A percentile compares a stretch with the other conserved stretches of the same genome.
These are phyloP conservation scores for Collybiopsis confluens DNA, from an alignment of 768 basidiomycete species.

Conservation along the genomic window DNA sequence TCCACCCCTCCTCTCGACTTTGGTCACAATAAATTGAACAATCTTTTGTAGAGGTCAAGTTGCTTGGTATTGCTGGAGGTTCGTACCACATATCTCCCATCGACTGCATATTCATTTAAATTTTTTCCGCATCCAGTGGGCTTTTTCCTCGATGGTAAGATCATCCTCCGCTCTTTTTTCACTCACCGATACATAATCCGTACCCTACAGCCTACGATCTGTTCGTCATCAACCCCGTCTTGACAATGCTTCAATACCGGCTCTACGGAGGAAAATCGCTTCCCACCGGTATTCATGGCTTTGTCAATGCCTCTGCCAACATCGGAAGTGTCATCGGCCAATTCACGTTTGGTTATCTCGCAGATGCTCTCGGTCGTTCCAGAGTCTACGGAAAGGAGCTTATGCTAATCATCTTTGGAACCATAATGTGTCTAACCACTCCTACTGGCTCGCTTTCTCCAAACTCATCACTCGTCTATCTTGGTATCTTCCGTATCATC, in stretches of 20 bases:
- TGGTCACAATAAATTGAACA: too few relatives aligned
- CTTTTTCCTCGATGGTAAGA: constrained; percentile 66
- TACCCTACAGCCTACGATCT: constrained; percentile 54
- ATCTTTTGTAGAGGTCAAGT: constrained; percentile 45
- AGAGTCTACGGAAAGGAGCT: constrained; percentile 75
- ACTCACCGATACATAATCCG: neutral
- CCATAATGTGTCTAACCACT: constrained; percentile 62
- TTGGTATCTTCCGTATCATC: constrained; percentile 63
- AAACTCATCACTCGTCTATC: constrained; percentile 51
- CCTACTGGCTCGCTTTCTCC: constrained; percentile 61
- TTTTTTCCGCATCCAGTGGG: constrained; percentile 32
- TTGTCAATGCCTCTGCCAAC: constrained; percentile 64
- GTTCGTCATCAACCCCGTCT: constrained; percentile 68
- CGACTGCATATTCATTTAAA: constrained; percentile 21
- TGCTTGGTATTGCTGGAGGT: constrained; percentile 53
- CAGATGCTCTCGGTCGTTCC: constrained; percentile 66
- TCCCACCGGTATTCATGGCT: constrained; percentile 53
- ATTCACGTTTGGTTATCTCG: constrained; percentile 60
- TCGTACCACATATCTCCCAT: neutral
- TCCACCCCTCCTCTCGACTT: constrained; percentile 31
- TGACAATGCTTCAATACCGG: constrained; percentile 65
- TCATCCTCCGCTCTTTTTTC: neutral
- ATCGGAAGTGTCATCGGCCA: constrained; percentile 73
- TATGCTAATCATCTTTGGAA: constrained; percentile 76
- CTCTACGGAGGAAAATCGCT: constrained; percentile 50